These are phyloP conservation scores for Jasminum sambac DNA, from an alignment of 257 asterid species.

Conservation along the genomic window DNA sequence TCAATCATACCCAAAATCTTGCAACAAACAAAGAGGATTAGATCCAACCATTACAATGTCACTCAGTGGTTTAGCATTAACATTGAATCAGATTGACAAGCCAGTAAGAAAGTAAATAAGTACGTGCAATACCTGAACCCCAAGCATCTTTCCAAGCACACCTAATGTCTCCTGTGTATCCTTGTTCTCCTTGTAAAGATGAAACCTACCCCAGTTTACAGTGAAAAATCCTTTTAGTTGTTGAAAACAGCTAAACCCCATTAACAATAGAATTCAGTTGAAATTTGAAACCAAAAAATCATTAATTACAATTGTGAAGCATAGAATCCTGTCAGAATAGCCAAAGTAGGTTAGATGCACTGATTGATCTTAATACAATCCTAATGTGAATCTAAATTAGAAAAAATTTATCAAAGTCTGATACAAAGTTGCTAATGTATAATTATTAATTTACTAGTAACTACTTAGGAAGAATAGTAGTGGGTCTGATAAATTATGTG, in stretches of 20 bases:
- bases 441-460: no score
- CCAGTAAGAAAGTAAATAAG: no score
- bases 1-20: neutral
- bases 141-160: constrained; percentile 87
- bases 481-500: no score
- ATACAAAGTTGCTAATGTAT: neutral
- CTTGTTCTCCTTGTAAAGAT: constrained; percentile 97
- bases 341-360: constrained; percentile 6
- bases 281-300: neutral
- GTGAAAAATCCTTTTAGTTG: constrained; percentile 25
- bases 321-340: constrained; percentile 12
- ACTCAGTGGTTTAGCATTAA: constrained; percentile 13
- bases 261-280: constrained; percentile 13
- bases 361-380: neutral
- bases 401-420: neutral
- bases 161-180: constrained; percentile 95
- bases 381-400: neutral
- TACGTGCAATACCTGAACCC: constrained; percentile 66
- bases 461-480: no score
- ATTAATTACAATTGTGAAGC: neutral
- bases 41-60: constrained; percentile 5
- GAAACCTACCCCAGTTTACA: constrained; percentile 54
- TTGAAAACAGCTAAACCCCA: constrained; percentile 11
- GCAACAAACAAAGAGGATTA: constrained; percentile 15
- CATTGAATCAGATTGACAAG: constrained; percentile 21